These are phyloP conservation scores for Trifolium dubium DNA, from an alignment of 306 rosid species.

Conservation along the genomic window DNA sequence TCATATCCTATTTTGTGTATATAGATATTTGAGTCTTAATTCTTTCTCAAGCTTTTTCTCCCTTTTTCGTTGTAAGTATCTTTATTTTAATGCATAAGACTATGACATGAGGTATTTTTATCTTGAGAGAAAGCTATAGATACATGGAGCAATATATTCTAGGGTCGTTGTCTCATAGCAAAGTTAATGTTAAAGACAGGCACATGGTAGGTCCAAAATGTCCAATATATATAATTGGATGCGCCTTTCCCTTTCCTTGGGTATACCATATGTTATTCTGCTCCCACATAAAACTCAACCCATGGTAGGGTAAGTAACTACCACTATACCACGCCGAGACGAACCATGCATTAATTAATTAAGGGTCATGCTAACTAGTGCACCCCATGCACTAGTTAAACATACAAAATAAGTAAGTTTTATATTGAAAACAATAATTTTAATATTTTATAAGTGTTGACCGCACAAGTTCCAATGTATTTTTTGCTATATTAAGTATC, in stretches of 20 bases:
- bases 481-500: no score
- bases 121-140: conserved; percentile 31
- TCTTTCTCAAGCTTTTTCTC: background rate
- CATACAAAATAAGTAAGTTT: no score
- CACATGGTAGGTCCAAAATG: conserved; percentile 50
- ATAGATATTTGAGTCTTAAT: background rate
- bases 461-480: no score
- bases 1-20: background rate
- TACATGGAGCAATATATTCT: conserved; percentile 2
- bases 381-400: no score
- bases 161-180: background rate
- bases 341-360: no score
- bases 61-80: conserved; percentile 26
- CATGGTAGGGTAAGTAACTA: no score
- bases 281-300: no score
- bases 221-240: conserved; percentile 6
- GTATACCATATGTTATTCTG: no score
- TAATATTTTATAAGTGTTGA: no score
- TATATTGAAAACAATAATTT: no score
- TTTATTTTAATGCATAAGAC: conserved; percentile 42
- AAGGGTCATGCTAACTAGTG: no score
- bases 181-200: conserved; percentile 29
- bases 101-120: conserved; percentile 40
- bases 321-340: no score
- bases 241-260: background rate